phyloP scores from a whole-genome alignment of 2,329 filamentous ascomycete genomes.

The Scleromitrula shiraiana region DNA sequence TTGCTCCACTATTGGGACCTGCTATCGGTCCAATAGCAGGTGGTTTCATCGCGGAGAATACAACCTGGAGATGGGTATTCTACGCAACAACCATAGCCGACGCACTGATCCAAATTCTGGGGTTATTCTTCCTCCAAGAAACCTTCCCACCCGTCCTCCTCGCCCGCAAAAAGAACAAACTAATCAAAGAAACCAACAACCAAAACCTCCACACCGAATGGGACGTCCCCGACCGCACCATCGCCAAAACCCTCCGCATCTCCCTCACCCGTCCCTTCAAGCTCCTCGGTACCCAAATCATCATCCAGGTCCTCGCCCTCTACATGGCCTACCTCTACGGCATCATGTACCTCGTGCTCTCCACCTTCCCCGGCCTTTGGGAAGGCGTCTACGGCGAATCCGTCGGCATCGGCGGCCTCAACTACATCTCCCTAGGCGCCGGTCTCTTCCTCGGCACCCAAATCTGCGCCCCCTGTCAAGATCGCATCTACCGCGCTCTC shows the following conservation, averaged over 20 bases:
- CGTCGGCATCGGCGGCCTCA: conserved; percentile 47
- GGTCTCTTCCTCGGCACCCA: conserved; percentile 34
- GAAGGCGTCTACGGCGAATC: conserved; percentile 44
- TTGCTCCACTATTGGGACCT: conserved; percentile 28
- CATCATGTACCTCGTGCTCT: conserved; percentile 47
- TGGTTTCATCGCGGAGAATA: conserved; percentile 40
- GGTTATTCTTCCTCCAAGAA: conserved; percentile 37
- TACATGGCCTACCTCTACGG: conserved; percentile 47
- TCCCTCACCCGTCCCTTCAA: conserved; percentile 41
- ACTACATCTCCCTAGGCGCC: conserved; percentile 44
- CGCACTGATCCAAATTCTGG: conserved; percentile 36
- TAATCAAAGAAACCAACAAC: conserved; percentile 46
- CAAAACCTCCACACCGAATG: conserved; percentile 36
- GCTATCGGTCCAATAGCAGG: conserved; percentile 39
- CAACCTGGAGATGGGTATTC: conserved; percentile 47
- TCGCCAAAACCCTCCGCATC: conserved; percentile 31
- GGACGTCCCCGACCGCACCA: conserved; percentile 36
- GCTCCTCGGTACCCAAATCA: conserved; percentile 42
- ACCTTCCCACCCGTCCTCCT: conserved; percentile 43
- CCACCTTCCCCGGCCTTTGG: conserved; percentile 55
- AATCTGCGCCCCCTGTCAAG: conserved; percentile 28
- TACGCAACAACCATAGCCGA: conserved; percentile 41
- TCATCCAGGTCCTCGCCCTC: conserved; percentile 44
- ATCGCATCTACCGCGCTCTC: conserved; percentile 23
- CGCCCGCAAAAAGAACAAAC: conserved; percentile 33